Evolutionary conservation across 139 green algal genomes (phyloP).

Genomic region (Desmodesmus armatus): DNA sequence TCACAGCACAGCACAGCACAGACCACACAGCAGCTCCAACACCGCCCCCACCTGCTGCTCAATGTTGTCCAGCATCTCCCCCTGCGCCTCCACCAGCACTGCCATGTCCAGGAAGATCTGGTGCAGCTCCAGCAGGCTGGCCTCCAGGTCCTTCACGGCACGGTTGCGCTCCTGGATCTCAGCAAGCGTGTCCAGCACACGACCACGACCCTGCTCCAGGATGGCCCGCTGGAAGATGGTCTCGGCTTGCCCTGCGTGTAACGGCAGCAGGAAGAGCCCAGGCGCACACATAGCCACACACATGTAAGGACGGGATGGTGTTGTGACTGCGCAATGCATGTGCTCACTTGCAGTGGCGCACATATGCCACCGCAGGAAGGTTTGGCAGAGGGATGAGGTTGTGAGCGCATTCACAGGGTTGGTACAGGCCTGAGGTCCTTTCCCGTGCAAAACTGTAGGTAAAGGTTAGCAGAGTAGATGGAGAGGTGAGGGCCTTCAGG

Average conservation of each 20-base stretch:
- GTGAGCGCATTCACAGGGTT: no score
- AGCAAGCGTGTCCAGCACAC: constrained; percentile 92
- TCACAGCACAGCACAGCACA: no score
- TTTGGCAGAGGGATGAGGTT: no score
- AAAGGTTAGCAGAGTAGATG: no score
- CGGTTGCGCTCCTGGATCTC: constrained; percentile 96
- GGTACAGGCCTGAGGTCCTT: no score
- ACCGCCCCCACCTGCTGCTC: constrained; percentile 75
- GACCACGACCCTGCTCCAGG: constrained; percentile 82
- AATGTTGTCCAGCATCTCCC: constrained; percentile 96
- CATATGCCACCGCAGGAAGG: background rate
- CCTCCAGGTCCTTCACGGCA: constrained; percentile 83
- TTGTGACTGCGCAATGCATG: no score
- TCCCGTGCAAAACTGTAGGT: no score
- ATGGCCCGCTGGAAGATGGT: constrained; percentile 98
- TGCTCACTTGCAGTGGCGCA: no score
- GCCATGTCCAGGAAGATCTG: constrained; percentile 98
- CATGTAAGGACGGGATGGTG: no score
- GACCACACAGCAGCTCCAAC: no score
- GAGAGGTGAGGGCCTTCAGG: no score
- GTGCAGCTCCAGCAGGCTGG: constrained; percentile 87
- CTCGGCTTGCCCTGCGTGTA: constrained; percentile 84
- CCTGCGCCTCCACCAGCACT: constrained; percentile 90
- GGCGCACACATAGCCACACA: no score
- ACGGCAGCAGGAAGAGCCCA: background rate